Conservation (phyloP, 1,284 basidiomycete species). For the Melampsora larici-populina region DNA sequence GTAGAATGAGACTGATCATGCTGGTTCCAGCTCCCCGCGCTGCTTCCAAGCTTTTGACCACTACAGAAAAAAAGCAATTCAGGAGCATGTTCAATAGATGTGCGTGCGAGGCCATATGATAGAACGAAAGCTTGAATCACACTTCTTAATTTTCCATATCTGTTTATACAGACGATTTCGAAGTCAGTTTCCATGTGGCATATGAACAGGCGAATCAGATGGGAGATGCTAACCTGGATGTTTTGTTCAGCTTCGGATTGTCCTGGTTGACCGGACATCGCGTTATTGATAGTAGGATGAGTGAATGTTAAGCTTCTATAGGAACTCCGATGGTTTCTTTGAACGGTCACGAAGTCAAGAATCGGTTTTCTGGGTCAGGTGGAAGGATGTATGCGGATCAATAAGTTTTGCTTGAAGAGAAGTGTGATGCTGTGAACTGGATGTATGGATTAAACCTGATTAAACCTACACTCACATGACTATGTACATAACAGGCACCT, state of each 20-base stretch:
- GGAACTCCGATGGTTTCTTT: no score
- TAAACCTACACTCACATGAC: not conserved
- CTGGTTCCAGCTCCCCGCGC: constrained; percentile 95
- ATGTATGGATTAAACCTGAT: constrained; percentile 9
- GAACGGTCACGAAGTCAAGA: no score
- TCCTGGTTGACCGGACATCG: constrained; percentile 33
- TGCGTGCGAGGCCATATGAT: not conserved
- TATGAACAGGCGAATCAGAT: not conserved
- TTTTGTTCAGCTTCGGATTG: constrained; percentile 41
- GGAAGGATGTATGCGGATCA: no score
- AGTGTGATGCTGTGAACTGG: no score
- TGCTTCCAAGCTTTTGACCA: constrained; percentile 87
- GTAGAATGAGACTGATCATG: constrained; percentile 95
- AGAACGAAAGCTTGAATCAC: constrained; percentile 51
- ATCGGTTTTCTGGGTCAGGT: no score
- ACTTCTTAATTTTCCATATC: constrained; percentile 92
- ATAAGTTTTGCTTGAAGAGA: no score
- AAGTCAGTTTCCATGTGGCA: not conserved
- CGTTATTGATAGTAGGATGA: not conserved
- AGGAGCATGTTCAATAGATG: not conserved
- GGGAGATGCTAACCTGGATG: constrained; percentile 31
- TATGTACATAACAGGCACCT: no score
- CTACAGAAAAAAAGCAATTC: constrained; percentile 6
- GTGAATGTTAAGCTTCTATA: no score
- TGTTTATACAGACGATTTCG: constrained; percentile 44